phyloP scores from a whole-genome alignment of 306 rosid genomes.

The Medicago arabica region DNA sequence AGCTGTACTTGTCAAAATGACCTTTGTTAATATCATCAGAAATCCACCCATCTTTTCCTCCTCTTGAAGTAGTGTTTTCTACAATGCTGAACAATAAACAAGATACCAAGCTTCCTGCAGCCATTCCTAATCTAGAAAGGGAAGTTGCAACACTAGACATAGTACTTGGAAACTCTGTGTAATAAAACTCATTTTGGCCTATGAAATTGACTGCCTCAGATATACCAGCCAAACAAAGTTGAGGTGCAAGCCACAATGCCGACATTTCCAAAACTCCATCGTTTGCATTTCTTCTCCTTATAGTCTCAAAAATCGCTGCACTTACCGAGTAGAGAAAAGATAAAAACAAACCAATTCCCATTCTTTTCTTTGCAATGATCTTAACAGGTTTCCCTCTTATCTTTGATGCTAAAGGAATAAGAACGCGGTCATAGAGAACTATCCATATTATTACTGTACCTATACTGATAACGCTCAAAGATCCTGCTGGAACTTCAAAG shows the following conservation, averaged over 20 bases:
- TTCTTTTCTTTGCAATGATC: slow-evolving; percentile 56
- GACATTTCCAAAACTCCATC: slow-evolving; percentile 65
- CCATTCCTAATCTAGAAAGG: slow-evolving; percentile 60
- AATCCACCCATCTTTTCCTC: slow-evolving; percentile 70
- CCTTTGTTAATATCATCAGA: slow-evolving; percentile 60
- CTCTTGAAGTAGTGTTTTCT: slow-evolving; percentile 58
- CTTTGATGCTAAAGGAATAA: slow-evolving; percentile 67
- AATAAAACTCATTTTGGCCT: slow-evolving; percentile 75
- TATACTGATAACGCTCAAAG: slow-evolving; percentile 52
- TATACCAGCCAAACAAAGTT: slow-evolving; percentile 59
- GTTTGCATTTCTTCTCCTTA: slow-evolving; percentile 54
- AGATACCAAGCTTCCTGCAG: slow-evolving; percentile 60
- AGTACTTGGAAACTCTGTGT: slow-evolving; percentile 65
- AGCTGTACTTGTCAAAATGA: slow-evolving; percentile 60
- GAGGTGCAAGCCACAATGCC: slow-evolving; percentile 68
- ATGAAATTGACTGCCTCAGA: slow-evolving; percentile 74
- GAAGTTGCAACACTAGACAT: slow-evolving; percentile 69
- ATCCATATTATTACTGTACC: slow-evolving; percentile 54
- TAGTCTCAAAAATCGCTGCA: slow-evolving; percentile 54
- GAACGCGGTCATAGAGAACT: slow-evolving; percentile 56
- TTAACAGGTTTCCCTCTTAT: slow-evolving; percentile 58
- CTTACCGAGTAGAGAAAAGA: slow-evolving; percentile 47
- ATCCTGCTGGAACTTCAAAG: slow-evolving; percentile 71
- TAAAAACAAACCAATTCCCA: slow-evolving; percentile 65
- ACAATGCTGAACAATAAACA: slow-evolving; percentile 50